phyloP scores from a whole-genome alignment of 2,329 filamentous ascomycete genomes.

The Onygena corvina region DNA sequence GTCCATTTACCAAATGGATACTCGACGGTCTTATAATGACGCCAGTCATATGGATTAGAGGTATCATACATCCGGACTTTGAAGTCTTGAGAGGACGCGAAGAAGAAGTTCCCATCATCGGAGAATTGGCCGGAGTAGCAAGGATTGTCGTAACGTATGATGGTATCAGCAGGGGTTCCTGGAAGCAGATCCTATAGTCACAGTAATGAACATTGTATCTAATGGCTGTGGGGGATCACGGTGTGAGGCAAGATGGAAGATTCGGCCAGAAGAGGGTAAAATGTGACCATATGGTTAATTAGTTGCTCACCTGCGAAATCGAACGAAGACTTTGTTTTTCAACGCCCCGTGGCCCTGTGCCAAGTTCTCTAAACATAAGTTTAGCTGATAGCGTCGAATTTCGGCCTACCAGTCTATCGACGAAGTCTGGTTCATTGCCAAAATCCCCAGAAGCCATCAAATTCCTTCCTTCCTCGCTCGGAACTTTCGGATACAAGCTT shows the following conservation, averaged over 20 bases:
- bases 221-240: no score
- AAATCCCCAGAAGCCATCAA: constrained; percentile 77
- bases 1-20: constrained; percentile 91
- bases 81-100: constrained; percentile 82
- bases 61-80: constrained; percentile 96
- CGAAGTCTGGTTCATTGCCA: constrained; percentile 52
- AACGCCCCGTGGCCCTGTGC: constrained; percentile 47
- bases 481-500: constrained; percentile 65
- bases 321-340: constrained; percentile 52
- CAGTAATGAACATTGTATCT: no score
- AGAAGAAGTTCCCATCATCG: constrained; percentile 95
- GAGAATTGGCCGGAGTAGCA: constrained; percentile 96
- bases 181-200: constrained; percentile 66
- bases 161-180: constrained; percentile 62
- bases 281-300: not conserved
- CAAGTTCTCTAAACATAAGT: constrained; percentile 71
- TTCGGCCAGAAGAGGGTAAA: not conserved
- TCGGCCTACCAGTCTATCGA: constrained; percentile 42
- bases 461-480: constrained; percentile 61
- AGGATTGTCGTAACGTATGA: constrained; percentile 73
- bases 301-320: constrained; percentile 50
- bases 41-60: constrained; percentile 88
- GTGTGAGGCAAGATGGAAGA: no score
- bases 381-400: constrained; percentile 52
- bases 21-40: constrained; percentile 78